Evolutionary conservation across 805 yeast genomes (phyloP), one percentile per base, ranked within the genome.

Genomic region (Candida germanica): DNA sequence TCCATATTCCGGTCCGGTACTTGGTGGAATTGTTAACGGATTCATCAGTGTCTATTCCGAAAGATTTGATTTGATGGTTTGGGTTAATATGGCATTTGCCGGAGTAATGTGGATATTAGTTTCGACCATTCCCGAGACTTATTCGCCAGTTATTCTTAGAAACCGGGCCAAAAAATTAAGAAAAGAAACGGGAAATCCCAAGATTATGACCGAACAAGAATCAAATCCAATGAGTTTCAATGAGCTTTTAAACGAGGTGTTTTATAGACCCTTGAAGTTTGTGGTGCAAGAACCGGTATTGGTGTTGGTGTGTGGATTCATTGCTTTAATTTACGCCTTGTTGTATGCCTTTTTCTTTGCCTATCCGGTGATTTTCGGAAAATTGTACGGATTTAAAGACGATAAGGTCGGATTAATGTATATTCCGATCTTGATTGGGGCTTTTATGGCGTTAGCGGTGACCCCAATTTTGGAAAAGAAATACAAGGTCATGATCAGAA

Each of bases 291-390:
- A 88, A 59, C 95, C 95, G 3, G 94, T 87, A 18, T 66, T 88
- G 51, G 93, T 80, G 53, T 66, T 87, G 48, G 77, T 88, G 71
- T 87, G 95, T 59, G 75, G 77, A 49, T 88, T 87, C 60, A 91
- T 88, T 42, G 88, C 94, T 46, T 71, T 88, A 56, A 87, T 88
- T 58, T 88, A 88, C 66, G 82, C 96, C n/a, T 70, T 88, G 56
- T 69, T 88, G 34, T 88, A 88, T 54, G 96, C 95, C 9, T 88
- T 88, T 69, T 88, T 88, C 79, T 88, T 87, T 64, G 96, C 97
- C 0, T 88, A 84, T 63, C 97, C 97, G 4, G 95, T 83, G 35
- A 86, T 88, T 35, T 88, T 88, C 58, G 74, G 71, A 37, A 83
- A 80, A 37, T 70, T 87, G 36, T 85, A 88, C 53, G 87, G 80